phyloP scores from a whole-genome alignment of 1,139 yeast species.

The Entelexis sorbosivorans region DNA sequence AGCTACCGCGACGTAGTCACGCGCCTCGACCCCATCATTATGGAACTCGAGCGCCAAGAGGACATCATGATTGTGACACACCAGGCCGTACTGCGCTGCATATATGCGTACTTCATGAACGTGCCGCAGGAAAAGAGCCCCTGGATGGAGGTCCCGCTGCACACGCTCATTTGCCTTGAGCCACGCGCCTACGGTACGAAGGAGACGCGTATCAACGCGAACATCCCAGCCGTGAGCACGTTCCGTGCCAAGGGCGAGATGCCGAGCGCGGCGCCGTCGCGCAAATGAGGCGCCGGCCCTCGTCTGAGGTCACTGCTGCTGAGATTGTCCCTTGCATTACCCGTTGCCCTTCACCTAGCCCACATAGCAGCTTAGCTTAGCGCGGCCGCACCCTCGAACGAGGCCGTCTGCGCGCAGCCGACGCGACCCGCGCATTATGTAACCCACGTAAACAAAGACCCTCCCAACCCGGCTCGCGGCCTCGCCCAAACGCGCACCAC shows the following conservation, averaged over 20 bases:
- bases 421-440: not conserved
- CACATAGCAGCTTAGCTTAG: not conserved
- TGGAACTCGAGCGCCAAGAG: conserved; percentile 96
- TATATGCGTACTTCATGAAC: conserved; percentile 96
- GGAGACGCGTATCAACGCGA: conserved; percentile 83
- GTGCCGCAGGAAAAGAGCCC: conserved; percentile 96
- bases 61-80: conserved; percentile 92
- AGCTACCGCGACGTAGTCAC: conserved; percentile 91
- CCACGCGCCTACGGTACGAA: conserved; percentile 86
- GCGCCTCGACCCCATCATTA: conserved; percentile 87
- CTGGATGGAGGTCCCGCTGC: conserved; percentile 98
- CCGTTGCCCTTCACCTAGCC: not conserved
- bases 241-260: conserved; percentile 74
- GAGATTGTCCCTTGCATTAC: not conserved
- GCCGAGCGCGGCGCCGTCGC: conserved; percentile 9
- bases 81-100: conserved; percentile 92
- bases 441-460: conserved; percentile 2
- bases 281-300: not conserved
- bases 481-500: no score
- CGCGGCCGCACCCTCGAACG: not conserved
- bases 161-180: conserved; percentile 83
- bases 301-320: not conserved
- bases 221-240: conserved; percentile 94
- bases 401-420: not conserved
- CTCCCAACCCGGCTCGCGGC: not conserved